Evolutionary conservation across 441 rosid genomes (phyloP).

Genomic region (Eutrema salsugineum): DNA sequence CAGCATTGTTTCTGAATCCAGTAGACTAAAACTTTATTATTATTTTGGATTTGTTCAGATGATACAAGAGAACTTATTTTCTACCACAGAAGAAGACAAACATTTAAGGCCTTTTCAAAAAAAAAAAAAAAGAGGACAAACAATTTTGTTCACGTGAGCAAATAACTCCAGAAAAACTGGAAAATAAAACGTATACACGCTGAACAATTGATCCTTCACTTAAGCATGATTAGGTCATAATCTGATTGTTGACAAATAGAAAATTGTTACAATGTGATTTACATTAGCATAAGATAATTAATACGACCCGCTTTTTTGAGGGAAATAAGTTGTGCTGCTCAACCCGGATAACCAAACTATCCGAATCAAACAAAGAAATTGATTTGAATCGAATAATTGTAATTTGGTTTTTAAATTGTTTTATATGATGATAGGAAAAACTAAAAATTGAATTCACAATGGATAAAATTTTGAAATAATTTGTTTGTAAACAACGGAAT

Average conservation of each 20-base stretch:
- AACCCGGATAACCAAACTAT: background rate
- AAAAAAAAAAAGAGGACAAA: slow-evolving; percentile 27
- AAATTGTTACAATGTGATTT: background rate
- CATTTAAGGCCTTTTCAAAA: too few relatives aligned
- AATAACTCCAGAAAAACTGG: slow-evolving; percentile 28
- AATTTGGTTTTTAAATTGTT: too few relatives aligned
- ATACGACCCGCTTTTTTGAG: too few relatives aligned
- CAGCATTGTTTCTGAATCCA: background rate
- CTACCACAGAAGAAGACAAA: slow-evolving; percentile 19
- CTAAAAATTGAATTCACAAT: too few relatives aligned
- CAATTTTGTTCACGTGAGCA: slow-evolving; percentile 24
- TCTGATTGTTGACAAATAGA: background rate
- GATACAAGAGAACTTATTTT: background rate
- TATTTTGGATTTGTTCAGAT: background rate
- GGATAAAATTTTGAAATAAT: too few relatives aligned
- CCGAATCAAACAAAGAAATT: too few relatives aligned
- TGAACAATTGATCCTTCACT: background rate
- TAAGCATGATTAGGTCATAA: background rate
- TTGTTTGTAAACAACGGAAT: too few relatives aligned
- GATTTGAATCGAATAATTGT: too few relatives aligned
- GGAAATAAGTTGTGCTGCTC: background rate
- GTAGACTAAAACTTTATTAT: background rate
- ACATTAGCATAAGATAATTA: background rate
- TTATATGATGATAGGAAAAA: too few relatives aligned
- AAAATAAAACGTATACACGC: slow-evolving; percentile 11